Conservation (phyloP, 192 early-diverging fungal species). For the Umbelopsis isabellina region DNA sequence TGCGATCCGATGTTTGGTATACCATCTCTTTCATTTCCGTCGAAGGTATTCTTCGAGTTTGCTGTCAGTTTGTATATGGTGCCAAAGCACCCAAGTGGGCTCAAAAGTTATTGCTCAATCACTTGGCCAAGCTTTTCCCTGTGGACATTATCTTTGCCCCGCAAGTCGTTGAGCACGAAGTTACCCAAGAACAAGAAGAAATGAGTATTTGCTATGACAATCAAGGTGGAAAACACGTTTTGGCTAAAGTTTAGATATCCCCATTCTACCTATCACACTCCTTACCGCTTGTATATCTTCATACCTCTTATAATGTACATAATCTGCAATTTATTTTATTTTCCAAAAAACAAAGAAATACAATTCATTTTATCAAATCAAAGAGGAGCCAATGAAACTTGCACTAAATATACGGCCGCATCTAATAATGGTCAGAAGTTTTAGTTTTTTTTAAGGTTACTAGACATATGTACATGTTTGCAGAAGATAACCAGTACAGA, state of each 20-base stretch:
- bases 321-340: not conserved
- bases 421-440: too few species aligned
- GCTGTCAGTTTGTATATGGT: slow-evolving; percentile 19
- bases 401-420: too few species aligned
- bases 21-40: slow-evolving; percentile 16
- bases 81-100: slow-evolving; percentile 15
- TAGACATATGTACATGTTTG: slow-evolving; percentile 11
- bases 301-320: not conserved
- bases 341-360: not conserved
- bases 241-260: not conserved
- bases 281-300: slow-evolving; percentile 2
- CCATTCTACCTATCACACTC: not conserved
- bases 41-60: slow-evolving; percentile 9
- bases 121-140: not conserved
- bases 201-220: slow-evolving; percentile 20
- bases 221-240: slow-evolving; percentile 7
- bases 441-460: not conserved
- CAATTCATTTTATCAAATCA: not conserved
- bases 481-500: slow-evolving; percentile 13
- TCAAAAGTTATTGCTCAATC: not conserved
- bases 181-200: slow-evolving; percentile 9
- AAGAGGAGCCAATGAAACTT: not conserved
- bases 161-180: slow-evolving; percentile 3
- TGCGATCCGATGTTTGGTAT: slow-evolving; percentile 13
- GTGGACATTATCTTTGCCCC: slow-evolving; percentile 5